These are phyloP conservation scores for Phytophthora pseudosyringae DNA, from an alignment of 352 stramenopile genomes.

Conservation along the genomic window DNA sequence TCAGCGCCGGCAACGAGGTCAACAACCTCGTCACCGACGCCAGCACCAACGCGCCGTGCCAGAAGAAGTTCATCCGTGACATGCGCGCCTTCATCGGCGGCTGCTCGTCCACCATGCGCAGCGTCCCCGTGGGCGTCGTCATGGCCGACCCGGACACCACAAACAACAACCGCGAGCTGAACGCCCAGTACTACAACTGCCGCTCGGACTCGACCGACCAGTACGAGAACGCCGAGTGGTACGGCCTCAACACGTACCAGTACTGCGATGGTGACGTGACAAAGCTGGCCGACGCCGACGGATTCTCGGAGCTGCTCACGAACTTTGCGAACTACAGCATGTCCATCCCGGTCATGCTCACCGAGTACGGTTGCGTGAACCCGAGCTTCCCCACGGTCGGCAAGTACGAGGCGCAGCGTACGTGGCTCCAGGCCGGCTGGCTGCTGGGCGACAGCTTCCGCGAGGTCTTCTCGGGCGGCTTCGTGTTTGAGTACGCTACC, in stretches of 20 bases:
- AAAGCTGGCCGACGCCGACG: conserved; percentile 48
- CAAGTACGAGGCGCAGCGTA: conserved; percentile 72
- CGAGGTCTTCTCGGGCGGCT: conserved; percentile 68
- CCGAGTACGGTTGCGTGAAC: conserved; percentile 87
- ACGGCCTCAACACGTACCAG: conserved; percentile 86
- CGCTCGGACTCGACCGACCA: conserved; percentile 64
- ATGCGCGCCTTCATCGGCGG: conserved; percentile 72
- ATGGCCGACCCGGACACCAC: conserved; percentile 60
- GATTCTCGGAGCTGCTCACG: conserved; percentile 65
- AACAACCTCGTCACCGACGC: conserved; percentile 62
- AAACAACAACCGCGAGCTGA: conserved; percentile 59
- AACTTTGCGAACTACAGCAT: conserved; percentile 70
- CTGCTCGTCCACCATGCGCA: conserved; percentile 68
- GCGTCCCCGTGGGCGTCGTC: conserved; percentile 80
- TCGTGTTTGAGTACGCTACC: conserved; percentile 87
- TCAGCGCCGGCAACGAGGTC: conserved; percentile 87
- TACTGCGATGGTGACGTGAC: conserved; percentile 66
- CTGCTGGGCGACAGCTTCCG: conserved; percentile 49
- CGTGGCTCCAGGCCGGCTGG: conserved; percentile 68
- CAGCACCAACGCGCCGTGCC: conserved; percentile 75
- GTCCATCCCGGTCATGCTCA: conserved; percentile 80
- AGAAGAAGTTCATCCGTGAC: conserved; percentile 91
- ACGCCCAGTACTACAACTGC: conserved; percentile 90
- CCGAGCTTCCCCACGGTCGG: conserved; percentile 69
- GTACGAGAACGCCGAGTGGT: conserved; percentile 87